Base-by-base conservation (phyloP, 129 eudicot genomes). In the Helichrysum umbraculigerum region DNA sequence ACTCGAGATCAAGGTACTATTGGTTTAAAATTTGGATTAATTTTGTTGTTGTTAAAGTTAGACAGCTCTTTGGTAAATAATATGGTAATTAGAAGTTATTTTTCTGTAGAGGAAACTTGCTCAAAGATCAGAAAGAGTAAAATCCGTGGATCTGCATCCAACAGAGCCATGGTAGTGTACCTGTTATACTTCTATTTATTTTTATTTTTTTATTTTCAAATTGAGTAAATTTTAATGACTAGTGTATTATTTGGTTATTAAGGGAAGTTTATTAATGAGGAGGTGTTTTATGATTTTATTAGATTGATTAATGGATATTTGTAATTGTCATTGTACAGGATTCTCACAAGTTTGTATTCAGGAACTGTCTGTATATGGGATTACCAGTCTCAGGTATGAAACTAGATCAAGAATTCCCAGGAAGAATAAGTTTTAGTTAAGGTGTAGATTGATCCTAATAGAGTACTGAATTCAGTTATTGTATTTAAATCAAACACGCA, bases 331-430 rank as follows among this genome's bases (percentile, higher is more conserved):
- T 80, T 52, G 5, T 63, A 68, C 86, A 94, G 99, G 99, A 89
- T 94, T 57, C 87, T 94, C 68, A 88, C 96, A 73, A 89, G 99
- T 87, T 83, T 94, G 82, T 94, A 94, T 75, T 89, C 97, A 0
- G 99, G 99, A 51, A 89, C 93, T 42, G 97, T 94, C 69, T 83
- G 92, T 82, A 94, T 94, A 47, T 94, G 99, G 99, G 93, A 91
- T 78, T 94, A 91, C 73, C 99, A 94, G 89, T 76, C 91, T 79
- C 97, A 91, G 98, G 98, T 94, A 88, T 65, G 84, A 9, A 52
- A 51, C 76, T 54, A 62, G 58, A 35, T 52, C 14, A 59, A 10
- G 16, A 70, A 75, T 59, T 66, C 14, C 15, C 20, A 51, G 32
- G 52, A 37, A 15, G 60, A 28, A 51, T 19, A 66, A 71, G 63